These are phyloP conservation scores for Stagonosporopsis tanaceti DNA, from an alignment of 2,329 filamentous ascomycete genomes.

Conservation along the genomic window DNA sequence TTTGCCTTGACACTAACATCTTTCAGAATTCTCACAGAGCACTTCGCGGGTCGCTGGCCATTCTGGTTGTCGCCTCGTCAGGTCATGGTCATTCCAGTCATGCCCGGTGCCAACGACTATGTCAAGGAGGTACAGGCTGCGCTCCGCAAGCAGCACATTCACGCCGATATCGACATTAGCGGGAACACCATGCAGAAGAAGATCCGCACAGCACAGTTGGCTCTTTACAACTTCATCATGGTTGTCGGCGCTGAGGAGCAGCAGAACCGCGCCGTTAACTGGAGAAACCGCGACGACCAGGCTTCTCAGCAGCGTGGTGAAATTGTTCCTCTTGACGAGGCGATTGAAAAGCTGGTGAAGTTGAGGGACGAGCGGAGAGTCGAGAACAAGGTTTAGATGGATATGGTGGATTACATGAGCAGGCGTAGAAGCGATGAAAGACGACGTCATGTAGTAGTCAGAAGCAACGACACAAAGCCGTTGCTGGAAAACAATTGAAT, in stretches of 20 bases:
- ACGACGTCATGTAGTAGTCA: conserved; percentile 7
- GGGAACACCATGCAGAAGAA: conserved; percentile 90
- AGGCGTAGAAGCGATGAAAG: conserved; percentile 9
- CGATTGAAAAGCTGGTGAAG: conserved; percentile 60
- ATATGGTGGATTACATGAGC: conserved; percentile 2
- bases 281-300: conserved; percentile 70
- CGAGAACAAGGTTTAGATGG: conserved; percentile 38
- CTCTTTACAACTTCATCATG: conserved; percentile 86
- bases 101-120: conserved; percentile 75
- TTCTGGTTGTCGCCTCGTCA: conserved; percentile 89
- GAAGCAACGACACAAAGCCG: neutral
- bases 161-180: conserved; percentile 74
- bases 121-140: conserved; percentile 74
- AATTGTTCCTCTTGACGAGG: conserved; percentile 67
- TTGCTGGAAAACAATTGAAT: neutral
- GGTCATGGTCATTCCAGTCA: conserved; percentile 79
- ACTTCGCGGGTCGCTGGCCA: conserved; percentile 87
- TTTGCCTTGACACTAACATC: neutral
- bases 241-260: conserved; percentile 71
- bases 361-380: conserved; percentile 55
- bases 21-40: conserved; percentile 73
- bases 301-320: conserved; percentile 69
- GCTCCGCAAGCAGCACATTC: conserved; percentile 73
- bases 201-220: conserved; percentile 81
- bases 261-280: conserved; percentile 67